phyloP scores from a whole-genome alignment of 2,329 filamentous ascomycete species.

The Chrysoporthe deuterocubensis region DNA sequence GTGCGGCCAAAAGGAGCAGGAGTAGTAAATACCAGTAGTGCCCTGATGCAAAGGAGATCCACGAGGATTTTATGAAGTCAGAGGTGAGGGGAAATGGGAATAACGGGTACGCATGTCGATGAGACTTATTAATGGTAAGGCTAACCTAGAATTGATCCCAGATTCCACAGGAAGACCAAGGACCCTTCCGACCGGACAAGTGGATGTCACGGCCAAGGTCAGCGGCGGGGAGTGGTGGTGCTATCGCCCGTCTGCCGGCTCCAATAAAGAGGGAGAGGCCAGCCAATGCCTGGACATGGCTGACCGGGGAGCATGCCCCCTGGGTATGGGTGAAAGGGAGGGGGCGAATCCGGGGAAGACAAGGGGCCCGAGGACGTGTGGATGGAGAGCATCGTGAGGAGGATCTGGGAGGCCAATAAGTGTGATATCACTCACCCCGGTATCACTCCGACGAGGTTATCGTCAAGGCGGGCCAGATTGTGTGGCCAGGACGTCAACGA shows the following conservation, averaged over 20 bases:
- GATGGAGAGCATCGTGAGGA: background rate
- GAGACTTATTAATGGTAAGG: background rate
- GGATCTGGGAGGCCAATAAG: too few species aligned
- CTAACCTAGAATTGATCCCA: background rate
- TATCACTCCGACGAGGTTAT: background rate
- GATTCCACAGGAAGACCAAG: background rate
- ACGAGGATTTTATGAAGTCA: background rate
- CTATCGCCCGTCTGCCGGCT: background rate
- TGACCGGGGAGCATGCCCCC: background rate
- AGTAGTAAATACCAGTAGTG: background rate
- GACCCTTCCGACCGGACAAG: background rate
- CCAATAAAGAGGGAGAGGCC: background rate
- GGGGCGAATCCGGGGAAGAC: conserved; percentile 7
- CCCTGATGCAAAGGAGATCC: background rate
- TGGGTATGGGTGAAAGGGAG: background rate
- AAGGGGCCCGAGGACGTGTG: background rate
- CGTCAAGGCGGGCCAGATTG: background rate
- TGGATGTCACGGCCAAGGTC: background rate
- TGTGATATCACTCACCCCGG: background rate
- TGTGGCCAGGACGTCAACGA: background rate
- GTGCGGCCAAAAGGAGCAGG: background rate
- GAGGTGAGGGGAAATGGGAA: background rate
- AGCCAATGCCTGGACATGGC: background rate
- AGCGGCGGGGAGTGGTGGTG: background rate
- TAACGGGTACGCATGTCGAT: background rate